A percentile compares a stretch with the other conserved stretches of the same genome.
Conservation (phyloP, 306 rosid species). For the Mimosa bimucronata region DNA sequence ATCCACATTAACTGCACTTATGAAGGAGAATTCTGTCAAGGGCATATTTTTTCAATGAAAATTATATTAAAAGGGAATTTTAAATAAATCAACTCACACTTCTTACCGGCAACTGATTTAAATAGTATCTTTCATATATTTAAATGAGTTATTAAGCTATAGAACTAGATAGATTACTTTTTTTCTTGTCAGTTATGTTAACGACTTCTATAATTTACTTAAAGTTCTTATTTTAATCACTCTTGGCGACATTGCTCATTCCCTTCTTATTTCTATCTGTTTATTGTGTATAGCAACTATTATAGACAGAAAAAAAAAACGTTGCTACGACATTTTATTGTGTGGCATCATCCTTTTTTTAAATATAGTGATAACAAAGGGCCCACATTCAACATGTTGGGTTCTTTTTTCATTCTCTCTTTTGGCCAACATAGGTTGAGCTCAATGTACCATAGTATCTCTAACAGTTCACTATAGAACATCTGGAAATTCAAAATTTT, state of each 20-base stretch:
- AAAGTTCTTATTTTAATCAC: neutral
- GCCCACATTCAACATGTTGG: neutral
- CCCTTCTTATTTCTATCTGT: neutral
- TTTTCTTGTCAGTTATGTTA: neutral
- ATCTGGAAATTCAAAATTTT: neutral
- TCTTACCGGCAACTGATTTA: too few species aligned
- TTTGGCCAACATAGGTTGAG: neutral
- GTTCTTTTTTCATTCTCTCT: neutral
- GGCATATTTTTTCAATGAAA: too few species aligned
- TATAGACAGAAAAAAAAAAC: too few species aligned
- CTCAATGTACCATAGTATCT: neutral
- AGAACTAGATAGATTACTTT: too few species aligned
- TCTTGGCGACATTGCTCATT: neutral
- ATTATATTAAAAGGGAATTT: too few species aligned
- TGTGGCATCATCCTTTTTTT: neutral
- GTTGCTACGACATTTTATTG: too few species aligned
- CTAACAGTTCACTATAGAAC: neutral
- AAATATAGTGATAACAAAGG: neutral
- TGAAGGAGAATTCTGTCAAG: too few species aligned
- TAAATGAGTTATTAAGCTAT: too few species aligned
- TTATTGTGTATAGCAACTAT: too few species aligned
- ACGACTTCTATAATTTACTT: neutral
- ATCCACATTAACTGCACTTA: too few species aligned
- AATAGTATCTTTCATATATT: too few species aligned
- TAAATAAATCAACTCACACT: too few species aligned